Evolutionary conservation across 805 yeast species (phyloP), one percentile per base, ranked within the genome.

Genomic region (Myxozyma neotropica): DNA sequence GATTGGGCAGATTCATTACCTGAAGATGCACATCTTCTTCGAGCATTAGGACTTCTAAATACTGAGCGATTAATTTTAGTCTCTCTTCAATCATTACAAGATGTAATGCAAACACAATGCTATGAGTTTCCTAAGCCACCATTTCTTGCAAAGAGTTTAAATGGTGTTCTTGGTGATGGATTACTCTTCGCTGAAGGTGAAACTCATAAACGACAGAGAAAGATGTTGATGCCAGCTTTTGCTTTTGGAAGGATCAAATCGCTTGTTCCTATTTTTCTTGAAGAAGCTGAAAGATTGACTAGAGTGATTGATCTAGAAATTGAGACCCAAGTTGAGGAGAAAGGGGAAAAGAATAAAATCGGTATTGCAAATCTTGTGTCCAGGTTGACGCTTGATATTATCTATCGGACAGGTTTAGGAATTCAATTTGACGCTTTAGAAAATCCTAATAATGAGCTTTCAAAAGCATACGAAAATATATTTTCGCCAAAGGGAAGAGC

Each of bases 181-280:
- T 12, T 62, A 17, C 15, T 62, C 10, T 58, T 59, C 50, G 49
- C 63, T 4, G 66, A 62, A 42, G 66, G 66, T 24, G 66, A 62
- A 10, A 50, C 12, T 45, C 66, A 62, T 23, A 55, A 48, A 36
- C 53, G 38, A 17, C 66, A 62, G 38, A 43, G 66, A 10, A 58
- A 56, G 31, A 29, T 55, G 24, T 54, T 62, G 7, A 55, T 56
- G 61, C 66, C 66, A 1, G 66, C 58, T 33, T 59, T 62, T 38
- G 24, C 61, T 15, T 54, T 27, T 42, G 46, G 48, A 6, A 53
- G 56, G 27, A 26, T 55, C 10, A 55, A 54, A 24, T 45, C 56
- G 1, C 51, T 62, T 21, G 63, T 53, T 3, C 66, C 66, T 6
- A 23, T 53, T 8, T 59, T 62, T 29, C 46, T 55, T 7, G 44